Conservation (phyloP, 2,329 filamentous ascomycete species). For the Monosporascus sp. region DNA sequence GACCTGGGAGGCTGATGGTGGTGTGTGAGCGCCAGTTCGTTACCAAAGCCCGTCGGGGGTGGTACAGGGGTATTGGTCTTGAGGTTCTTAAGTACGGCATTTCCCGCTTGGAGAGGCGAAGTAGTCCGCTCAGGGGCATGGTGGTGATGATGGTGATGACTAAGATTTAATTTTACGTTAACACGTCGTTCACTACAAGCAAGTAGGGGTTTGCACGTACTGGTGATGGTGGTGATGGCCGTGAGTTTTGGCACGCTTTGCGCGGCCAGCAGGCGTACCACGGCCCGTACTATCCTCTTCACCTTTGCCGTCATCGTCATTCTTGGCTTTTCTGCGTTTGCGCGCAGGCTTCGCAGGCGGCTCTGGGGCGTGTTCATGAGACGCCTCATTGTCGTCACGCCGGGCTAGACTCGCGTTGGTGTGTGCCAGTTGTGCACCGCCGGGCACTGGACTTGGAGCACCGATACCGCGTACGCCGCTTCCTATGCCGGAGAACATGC, state of each 20-base stretch:
- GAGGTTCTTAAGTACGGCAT: constrained; percentile 43
- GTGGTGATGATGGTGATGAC: constrained; percentile 53
- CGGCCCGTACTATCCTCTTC: constrained; percentile 65
- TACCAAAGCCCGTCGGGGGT: constrained; percentile 35
- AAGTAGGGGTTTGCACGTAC: constrained; percentile 37
- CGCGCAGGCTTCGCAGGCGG: constrained; percentile 40
- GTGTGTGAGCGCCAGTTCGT: constrained; percentile 37
- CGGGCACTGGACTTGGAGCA: constrained; percentile 46
- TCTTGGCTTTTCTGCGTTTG: constrained; percentile 68
- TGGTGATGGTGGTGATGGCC: constrained; percentile 62
- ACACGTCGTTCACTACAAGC: constrained; percentile 8
- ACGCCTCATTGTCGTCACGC: constrained; percentile 47
- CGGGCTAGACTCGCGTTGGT: constrained; percentile 40
- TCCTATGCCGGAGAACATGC: constrained; percentile 91
- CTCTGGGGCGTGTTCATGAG: constrained; percentile 40
- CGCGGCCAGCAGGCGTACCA: constrained; percentile 51
- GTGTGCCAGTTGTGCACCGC: constrained; percentile 41
- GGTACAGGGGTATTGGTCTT: constrained; percentile 43
- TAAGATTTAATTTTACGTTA: constrained; percentile 7
- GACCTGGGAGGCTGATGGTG: constrained; percentile 47
- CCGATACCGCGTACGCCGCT: constrained; percentile 49
- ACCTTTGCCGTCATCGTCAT: constrained; percentile 59
- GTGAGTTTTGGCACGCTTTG: constrained; percentile 65
- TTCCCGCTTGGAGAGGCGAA: constrained; percentile 37
- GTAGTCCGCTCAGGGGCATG: constrained; percentile 44